phyloP scores from a whole-genome alignment of 2,329 filamentous ascomycete species.

The Didymella pinodella region DNA sequence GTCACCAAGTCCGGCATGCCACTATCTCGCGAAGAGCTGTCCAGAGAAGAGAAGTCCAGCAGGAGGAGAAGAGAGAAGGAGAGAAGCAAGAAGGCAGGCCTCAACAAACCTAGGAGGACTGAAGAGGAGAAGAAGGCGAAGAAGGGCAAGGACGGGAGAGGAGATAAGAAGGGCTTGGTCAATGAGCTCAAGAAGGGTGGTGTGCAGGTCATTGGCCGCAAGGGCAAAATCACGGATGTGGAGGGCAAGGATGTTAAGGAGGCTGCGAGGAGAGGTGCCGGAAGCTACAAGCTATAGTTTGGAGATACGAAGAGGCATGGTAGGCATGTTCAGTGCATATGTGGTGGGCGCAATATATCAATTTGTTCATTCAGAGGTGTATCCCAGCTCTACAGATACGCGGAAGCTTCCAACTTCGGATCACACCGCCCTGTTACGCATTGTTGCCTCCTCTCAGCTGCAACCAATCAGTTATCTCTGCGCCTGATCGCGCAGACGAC shows the following conservation, averaged over 20 bases:
- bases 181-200: slow-evolving; percentile 81
- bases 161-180: slow-evolving; percentile 64
- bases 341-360: slow-evolving; percentile 4
- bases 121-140: slow-evolving; percentile 49
- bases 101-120: slow-evolving; percentile 54
- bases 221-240: slow-evolving; percentile 83
- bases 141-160: slow-evolving; percentile 60
- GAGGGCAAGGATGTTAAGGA: slow-evolving; percentile 75
- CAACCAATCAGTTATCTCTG: background rate
- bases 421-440: too few relatives aligned
- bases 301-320: background rate
- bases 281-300: slow-evolving; percentile 45
- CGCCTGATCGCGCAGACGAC: slow-evolving; percentile 13
- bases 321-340: background rate
- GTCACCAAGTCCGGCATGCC: slow-evolving; percentile 80
- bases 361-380: background rate
- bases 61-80: slow-evolving; percentile 84
- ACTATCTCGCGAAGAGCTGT: slow-evolving; percentile 84
- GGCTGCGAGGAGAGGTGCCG: slow-evolving; percentile 36
- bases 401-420: too few relatives aligned
- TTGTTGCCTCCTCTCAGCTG: too few relatives aligned
- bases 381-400: background rate
- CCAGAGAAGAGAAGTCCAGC: slow-evolving; percentile 81
- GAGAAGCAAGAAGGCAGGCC: slow-evolving; percentile 74
- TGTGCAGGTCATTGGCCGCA: slow-evolving; percentile 90